These are phyloP conservation scores for Entomortierella lignicola DNA, from an alignment of 192 early-diverging fungal genomes.

Conservation along the genomic window DNA sequence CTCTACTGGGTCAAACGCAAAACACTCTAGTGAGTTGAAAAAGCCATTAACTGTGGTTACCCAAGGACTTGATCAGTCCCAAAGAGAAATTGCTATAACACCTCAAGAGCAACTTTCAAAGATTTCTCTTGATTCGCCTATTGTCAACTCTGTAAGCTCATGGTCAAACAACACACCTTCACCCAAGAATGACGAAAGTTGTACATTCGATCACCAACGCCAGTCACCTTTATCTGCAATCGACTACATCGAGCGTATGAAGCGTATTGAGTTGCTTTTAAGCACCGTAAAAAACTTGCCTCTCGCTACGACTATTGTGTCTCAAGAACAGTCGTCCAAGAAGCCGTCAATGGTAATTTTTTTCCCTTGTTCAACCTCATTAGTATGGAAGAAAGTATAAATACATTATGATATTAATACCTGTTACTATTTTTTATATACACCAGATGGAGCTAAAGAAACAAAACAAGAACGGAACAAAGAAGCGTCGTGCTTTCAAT, in stretches of 20 bases:
- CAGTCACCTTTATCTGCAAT: background rate
- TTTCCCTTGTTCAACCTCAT: too few relatives aligned
- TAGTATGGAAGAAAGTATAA: too few relatives aligned
- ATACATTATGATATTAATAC: too few relatives aligned
- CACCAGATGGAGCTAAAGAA: conserved; percentile 34
- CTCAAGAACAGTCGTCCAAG: conserved; percentile 6
- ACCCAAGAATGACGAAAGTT: conserved; percentile 1
- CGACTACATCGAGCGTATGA: conserved; percentile 39
- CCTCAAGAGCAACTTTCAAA: conserved; percentile 24
- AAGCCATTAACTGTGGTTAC: conserved; percentile 12
- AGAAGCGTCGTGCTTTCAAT: conserved; percentile 6
- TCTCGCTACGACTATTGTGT: conserved; percentile 15
- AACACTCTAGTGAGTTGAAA: too few relatives aligned
- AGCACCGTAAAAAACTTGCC: conserved; percentile 22
- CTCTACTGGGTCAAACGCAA: conserved; percentile 2
- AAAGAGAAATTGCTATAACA: conserved; percentile 10
- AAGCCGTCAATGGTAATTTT: conserved; percentile 24
- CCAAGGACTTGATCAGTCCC: conserved; percentile 3
- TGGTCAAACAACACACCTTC: background rate
- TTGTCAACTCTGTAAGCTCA: background rate
- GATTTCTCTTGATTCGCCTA: conserved; percentile 19
- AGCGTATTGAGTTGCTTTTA: conserved; percentile 38
- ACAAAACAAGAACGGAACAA: background rate
- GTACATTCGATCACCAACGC: conserved; percentile 3
- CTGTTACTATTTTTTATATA: background rate